A percentile compares a stretch with the other conserved stretches of the same genome.
These are phyloP conservation scores for Microthlaspi erraticum DNA, from an alignment of 345 rosid genomes.

Conservation along the genomic window DNA sequence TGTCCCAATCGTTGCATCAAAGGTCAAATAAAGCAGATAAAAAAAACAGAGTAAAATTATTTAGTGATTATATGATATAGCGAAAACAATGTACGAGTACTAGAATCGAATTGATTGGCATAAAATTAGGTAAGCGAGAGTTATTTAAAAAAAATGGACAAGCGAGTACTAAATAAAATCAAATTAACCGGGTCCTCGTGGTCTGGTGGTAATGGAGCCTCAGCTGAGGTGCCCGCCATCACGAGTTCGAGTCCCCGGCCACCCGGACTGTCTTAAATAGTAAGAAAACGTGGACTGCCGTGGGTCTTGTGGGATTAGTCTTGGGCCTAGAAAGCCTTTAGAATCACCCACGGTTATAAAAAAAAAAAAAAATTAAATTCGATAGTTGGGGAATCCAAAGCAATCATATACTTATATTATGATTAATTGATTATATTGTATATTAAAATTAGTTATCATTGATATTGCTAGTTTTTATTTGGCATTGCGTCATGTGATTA, in stretches of 20 bases:
- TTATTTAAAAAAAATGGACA: neutral
- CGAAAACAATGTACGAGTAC: neutral
- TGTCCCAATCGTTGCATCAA: slow-evolving; percentile 35
- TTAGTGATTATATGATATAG: no score
- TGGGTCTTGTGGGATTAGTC: no score
- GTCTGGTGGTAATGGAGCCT: no score
- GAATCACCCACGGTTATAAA: no score
- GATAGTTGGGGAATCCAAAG: slow-evolving; percentile 22
- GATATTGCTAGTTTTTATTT: slow-evolving; percentile 26
- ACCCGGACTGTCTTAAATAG: no score
- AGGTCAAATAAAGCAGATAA: slow-evolving; percentile 31
- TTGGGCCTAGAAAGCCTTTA: no score
- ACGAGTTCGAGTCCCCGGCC: no score
- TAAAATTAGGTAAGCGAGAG: slow-evolving; percentile 10
- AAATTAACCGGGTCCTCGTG: neutral
- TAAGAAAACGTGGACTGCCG: no score
- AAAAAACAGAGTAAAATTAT: slow-evolving; percentile 9
- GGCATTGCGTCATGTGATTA: slow-evolving; percentile 35
- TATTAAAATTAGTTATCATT: slow-evolving; percentile 6
- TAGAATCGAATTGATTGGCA: neutral
- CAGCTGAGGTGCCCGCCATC: no score
- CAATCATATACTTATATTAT: slow-evolving; percentile 7
- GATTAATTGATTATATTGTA: neutral
- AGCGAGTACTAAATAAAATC: neutral
- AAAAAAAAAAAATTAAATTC: no score